These are phyloP conservation scores for Endogone sp. DNA, from an alignment of 192 early-diverging fungal genomes.

Conservation along the genomic window DNA sequence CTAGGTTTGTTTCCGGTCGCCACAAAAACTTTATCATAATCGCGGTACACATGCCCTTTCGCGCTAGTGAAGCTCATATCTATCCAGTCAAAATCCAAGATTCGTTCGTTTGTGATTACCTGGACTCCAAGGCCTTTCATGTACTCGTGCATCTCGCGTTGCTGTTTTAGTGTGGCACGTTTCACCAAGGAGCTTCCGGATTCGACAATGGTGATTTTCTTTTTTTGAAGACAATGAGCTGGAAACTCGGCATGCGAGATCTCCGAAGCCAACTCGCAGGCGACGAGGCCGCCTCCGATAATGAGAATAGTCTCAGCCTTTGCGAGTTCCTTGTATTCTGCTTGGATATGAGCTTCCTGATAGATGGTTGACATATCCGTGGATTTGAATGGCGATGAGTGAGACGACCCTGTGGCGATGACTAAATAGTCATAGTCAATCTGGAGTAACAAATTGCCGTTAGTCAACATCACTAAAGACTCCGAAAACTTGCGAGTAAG, in stretches of 20 bases:
- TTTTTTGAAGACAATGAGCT: conserved; percentile 12
- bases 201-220: conserved; percentile 25
- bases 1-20: conserved; percentile 27
- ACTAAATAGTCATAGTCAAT: conserved; percentile 32
- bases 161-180: conserved; percentile 18
- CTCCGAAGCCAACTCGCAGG: conserved; percentile 41
- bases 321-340: conserved; percentile 12
- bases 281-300: conserved; percentile 47
- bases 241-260: conserved; percentile 18
- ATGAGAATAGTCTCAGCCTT: conserved; percentile 30
- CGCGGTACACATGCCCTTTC: conserved; percentile 20
- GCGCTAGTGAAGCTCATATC: conserved; percentile 14
- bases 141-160: conserved; percentile 10
- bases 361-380: conserved; percentile 27
- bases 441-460: conserved; percentile 7
- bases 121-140: conserved; percentile 22
- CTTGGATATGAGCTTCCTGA: conserved; percentile 18
- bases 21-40: conserved; percentile 28
- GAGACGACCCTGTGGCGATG: conserved; percentile 27
- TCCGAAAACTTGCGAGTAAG: too few relatives aligned
- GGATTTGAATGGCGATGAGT: conserved; percentile 27
- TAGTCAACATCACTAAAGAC: not conserved
- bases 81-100: conserved; percentile 18
- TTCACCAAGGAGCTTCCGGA: conserved; percentile 14
- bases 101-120: conserved; percentile 21